These are phyloP conservation scores for Sherardia arvensis DNA, from an alignment of 257 asterid genomes.

Conservation along the genomic window DNA sequence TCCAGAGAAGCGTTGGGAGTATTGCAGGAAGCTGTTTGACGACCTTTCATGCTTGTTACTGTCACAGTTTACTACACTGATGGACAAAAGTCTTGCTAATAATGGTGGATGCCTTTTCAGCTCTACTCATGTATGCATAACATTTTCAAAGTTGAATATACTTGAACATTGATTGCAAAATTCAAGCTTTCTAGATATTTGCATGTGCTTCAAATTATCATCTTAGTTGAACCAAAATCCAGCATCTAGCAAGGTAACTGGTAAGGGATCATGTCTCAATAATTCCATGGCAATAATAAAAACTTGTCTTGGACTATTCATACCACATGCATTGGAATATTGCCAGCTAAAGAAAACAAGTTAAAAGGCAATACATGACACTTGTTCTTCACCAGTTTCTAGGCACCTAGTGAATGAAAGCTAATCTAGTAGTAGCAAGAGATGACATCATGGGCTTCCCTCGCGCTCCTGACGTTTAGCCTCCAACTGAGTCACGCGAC, in stretches of 20 bases:
- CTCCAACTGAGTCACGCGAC: constrained; percentile 15
- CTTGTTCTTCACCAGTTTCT: neutral
- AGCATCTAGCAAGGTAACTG: neutral
- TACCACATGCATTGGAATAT: constrained; percentile 59
- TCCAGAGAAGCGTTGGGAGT: constrained; percentile 38
- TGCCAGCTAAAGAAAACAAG: constrained; percentile 43
- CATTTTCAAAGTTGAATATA: neutral
- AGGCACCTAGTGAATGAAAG: neutral
- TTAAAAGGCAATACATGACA: neutral
- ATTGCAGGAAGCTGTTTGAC: constrained; percentile 27
- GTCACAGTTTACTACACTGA: constrained; percentile 1
- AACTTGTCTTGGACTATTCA: constrained; percentile 53
- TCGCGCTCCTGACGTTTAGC: no score
- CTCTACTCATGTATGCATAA: no score
- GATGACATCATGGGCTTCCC: no score
- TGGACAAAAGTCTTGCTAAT: constrained; percentile 2
- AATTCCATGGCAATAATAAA: constrained; percentile 38
- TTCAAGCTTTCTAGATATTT: constrained; percentile 7
- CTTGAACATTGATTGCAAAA: constrained; percentile 15
- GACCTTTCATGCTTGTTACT: no score
- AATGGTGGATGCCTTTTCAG: constrained; percentile 9
- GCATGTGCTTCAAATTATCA: constrained; percentile 7
- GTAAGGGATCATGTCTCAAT: constrained; percentile 47
- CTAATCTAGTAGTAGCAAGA: neutral
- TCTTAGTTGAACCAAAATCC: neutral